Percentiles rank a stretch among this genome's conserved stretches.
Conservation (phyloP, 495 filamentous ascomycete genomes). For the Aspergillus wentii region DNA sequence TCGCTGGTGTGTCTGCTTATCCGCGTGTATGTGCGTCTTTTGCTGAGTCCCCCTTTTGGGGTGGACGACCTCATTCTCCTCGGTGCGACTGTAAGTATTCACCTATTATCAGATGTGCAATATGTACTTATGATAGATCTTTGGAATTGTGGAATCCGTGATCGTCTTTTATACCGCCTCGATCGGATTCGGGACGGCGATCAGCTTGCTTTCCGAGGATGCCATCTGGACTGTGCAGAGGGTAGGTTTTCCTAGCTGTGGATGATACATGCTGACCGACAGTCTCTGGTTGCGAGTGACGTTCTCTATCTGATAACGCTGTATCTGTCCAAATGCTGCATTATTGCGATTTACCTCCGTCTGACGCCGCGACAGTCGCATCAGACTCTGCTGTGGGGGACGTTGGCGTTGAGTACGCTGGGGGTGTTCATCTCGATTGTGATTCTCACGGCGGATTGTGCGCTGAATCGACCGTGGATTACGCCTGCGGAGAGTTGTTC, state of each 20-base stretch:
- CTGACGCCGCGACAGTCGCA: constrained; percentile 25
- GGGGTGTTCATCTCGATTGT: constrained; percentile 16
- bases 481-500: constrained; percentile 16
- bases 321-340: constrained; percentile 27
- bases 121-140: constrained; percentile 7
- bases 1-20: constrained; percentile 27
- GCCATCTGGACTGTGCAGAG: constrained; percentile 18
- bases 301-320: constrained; percentile 27
- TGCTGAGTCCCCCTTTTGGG: constrained; percentile 15
- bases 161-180: constrained; percentile 16
- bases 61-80: constrained; percentile 19
- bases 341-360: constrained; percentile 24
- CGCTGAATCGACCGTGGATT: constrained; percentile 20
- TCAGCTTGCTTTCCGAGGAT: constrained; percentile 10
- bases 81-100: constrained; percentile 17
- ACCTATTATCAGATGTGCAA: not conserved
- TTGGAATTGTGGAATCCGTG: constrained; percentile 15
- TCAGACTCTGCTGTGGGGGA: constrained; percentile 12
- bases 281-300: constrained; percentile 22
- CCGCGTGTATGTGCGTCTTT: constrained; percentile 21
- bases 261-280: constrained; percentile 1
- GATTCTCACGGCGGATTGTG: constrained; percentile 19
- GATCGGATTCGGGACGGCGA: constrained; percentile 23
- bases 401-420: constrained; percentile 9
- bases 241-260: constrained; percentile 6